Conservation (phyloP, 2,329 filamentous ascomycete species). For the Sarocladium kiliense region DNA sequence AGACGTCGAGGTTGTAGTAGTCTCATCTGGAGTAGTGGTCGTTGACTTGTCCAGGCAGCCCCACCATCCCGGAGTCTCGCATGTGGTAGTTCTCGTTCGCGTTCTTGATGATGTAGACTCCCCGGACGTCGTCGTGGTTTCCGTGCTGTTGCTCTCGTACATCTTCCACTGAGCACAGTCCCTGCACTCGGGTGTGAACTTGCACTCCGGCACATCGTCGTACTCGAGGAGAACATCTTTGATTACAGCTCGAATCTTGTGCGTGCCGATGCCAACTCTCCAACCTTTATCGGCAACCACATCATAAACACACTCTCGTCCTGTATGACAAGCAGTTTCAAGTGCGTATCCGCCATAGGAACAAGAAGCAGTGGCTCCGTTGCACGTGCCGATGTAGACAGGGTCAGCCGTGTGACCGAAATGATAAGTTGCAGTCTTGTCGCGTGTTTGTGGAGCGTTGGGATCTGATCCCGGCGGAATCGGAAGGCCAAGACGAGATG, state of each 20-base stretch:
- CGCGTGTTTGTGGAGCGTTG: slow-evolving; percentile 62
- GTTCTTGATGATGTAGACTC: slow-evolving; percentile 49
- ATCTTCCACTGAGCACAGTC: slow-evolving; percentile 95
- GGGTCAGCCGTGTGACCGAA: slow-evolving; percentile 96
- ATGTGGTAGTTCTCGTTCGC: slow-evolving; percentile 78
- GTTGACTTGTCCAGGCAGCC: slow-evolving; percentile 66
- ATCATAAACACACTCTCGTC: slow-evolving; percentile 84
- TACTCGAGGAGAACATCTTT: slow-evolving; percentile 82
- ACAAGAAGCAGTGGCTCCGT: slow-evolving; percentile 81
- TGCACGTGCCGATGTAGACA: slow-evolving; percentile 90
- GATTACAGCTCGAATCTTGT: slow-evolving; percentile 86
- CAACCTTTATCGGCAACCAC: slow-evolving; percentile 88
- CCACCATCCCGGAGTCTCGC: slow-evolving; percentile 91
- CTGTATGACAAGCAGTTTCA: slow-evolving; percentile 88
- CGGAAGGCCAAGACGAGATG: slow-evolving; percentile 77
- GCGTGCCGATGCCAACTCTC: slow-evolving; percentile 85
- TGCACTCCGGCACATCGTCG: slow-evolving; percentile 72
- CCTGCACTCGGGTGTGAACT: slow-evolving; percentile 70
- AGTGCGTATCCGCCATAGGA: slow-evolving; percentile 90
- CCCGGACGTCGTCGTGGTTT: slow-evolving; percentile 60
- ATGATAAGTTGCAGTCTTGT: slow-evolving; percentile 76
- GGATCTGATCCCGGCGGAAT: slow-evolving; percentile 74
- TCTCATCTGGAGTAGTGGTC: slow-evolving; percentile 30
- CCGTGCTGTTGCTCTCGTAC: slow-evolving; percentile 85
- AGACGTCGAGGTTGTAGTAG: slow-evolving; percentile 32